Evolutionary conservation across 208 protist genomes (phyloP).

Genomic region (Wallacemonas sp.): DNA sequence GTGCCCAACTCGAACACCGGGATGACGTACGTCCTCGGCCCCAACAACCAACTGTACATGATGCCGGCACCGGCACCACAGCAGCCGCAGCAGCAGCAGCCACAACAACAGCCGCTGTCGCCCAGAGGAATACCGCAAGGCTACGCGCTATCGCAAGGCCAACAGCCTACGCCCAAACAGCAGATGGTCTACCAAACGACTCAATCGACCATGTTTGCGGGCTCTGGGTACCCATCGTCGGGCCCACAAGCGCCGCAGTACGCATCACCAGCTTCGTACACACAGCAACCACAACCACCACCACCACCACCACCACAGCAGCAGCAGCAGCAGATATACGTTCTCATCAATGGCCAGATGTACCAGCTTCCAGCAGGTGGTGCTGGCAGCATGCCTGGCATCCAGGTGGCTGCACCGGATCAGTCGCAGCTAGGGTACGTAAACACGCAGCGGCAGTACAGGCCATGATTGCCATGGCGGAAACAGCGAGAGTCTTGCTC

Average conservation of each 20-base stretch:
- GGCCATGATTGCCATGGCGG: background rate
- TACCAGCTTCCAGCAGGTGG: background rate
- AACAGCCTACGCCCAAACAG: background rate
- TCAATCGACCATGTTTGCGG: background rate
- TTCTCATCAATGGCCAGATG: background rate
- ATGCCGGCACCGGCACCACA: background rate
- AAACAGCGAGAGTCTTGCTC: background rate
- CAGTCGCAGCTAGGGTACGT: too few species aligned
- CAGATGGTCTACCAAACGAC: background rate
- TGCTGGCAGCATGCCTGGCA: background rate
- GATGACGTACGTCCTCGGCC: background rate
- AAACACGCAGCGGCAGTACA: too few species aligned
- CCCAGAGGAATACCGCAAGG: too few species aligned
- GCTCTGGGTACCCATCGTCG: too few species aligned
- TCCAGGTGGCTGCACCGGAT: background rate
- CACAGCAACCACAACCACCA: background rate
- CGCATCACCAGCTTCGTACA: background rate
- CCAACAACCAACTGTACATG: background rate
- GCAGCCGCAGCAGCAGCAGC: background rate
- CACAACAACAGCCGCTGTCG: background rate
- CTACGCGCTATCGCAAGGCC: too few species aligned
- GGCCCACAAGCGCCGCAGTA: background rate
- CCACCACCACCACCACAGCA: background rate
- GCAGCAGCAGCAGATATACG: background rate
- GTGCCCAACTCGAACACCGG: background rate